Evolutionary conservation across 164 flowering plant genomes (phyloP).

Genomic region (Berberis thunbergii): DNA sequence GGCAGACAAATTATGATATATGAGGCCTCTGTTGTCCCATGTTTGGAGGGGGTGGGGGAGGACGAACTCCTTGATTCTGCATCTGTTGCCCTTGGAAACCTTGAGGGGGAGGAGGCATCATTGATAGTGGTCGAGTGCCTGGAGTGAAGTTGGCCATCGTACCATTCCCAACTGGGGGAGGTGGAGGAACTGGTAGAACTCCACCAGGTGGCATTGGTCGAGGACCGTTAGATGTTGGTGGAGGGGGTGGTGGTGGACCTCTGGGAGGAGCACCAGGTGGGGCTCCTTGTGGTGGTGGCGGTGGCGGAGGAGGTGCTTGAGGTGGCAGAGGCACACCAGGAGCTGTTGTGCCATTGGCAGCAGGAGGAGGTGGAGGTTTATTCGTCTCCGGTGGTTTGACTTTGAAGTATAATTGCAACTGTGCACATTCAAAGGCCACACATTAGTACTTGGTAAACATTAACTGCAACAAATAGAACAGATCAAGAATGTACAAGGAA

Average conservation of each 20-base stretch:
- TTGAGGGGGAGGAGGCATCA: slow-evolving; percentile 70
- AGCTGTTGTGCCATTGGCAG: slow-evolving; percentile 53
- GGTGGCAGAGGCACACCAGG: slow-evolving; percentile 71
- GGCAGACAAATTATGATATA: too few relatives aligned
- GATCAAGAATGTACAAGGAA: not conserved
- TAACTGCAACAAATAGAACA: not conserved
- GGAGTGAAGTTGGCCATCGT: slow-evolving; percentile 74
- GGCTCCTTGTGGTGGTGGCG: slow-evolving; percentile 51
- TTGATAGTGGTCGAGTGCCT: slow-evolving; percentile 48
- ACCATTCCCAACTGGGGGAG: slow-evolving; percentile 68
- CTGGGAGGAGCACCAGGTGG: slow-evolving; percentile 43
- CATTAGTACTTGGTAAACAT: not conserved
- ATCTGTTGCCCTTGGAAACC: slow-evolving; percentile 67
- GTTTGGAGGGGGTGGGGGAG: slow-evolving; percentile 65
- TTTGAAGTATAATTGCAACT: slow-evolving; percentile 94
- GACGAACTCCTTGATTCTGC: slow-evolving; percentile 35
- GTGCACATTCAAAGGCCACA: slow-evolving; percentile 11
- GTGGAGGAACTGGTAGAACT: slow-evolving; percentile 62
- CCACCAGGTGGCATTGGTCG: slow-evolving; percentile 96
- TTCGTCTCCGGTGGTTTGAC: slow-evolving; percentile 74
- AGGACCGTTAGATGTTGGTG: slow-evolving; percentile 64
- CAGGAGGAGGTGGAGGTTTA: slow-evolving; percentile 50
- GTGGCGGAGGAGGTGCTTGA: slow-evolving; percentile 56
- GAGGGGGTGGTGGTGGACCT: slow-evolving; percentile 68
- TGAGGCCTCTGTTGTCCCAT: slow-evolving; percentile 27